Evolutionary conservation across 1,284 basidiomycete species (phyloP), one percentile per base, ranked within the genome.

Genomic region (Malassezia equina): DNA sequence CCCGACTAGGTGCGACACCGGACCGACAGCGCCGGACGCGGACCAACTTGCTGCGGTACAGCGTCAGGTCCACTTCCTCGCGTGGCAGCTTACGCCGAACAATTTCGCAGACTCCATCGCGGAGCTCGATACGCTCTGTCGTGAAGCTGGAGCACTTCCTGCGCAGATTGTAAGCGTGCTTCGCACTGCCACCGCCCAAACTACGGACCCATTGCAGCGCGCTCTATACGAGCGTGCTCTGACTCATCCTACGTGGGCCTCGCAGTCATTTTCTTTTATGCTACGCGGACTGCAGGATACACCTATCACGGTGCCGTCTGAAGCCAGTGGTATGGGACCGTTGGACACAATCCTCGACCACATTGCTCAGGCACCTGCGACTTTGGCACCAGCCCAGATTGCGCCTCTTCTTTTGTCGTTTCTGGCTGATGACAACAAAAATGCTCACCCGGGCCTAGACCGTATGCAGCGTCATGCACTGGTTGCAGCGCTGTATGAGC

Each of bases 31-130:
- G n/a, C 21, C 15, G 15, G 32, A 48, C 33, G 33, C 46, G 23
- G 46, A 48, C 15, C 17, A 80, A 81, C 53, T 82, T 82, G 2
- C 75, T 89, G 27, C 79, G 58, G 81, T 86, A 7, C 88, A 86
- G 72, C 84, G 82, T 28, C 81, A 86, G 24, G 32, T 52, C 17
- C 41, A 44, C 5, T 48, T 27, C 33, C 47, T 57, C 6, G 40
- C 51, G 29, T 57, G 49, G 50, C 55, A 51, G 24, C 36, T 57
- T 21, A 17, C 41, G 27, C 25, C 23, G 11, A 39, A 36, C 29
- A 52, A 23, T 23, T 47, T 25, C 21, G 21, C 45, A 12, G 44
- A 51, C 13, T 51, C 55, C 15, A 17, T 42, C 13, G 34, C 29
- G 15, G 55, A 57, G 40, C 32, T 57, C 27, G n/a, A 31, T 7